A percentile compares a stretch with the other conserved stretches of the same genome.
Evolutionary conservation across 805 yeast genomes (phyloP).

Genomic region (Blastobotrys terrestris): DNA sequence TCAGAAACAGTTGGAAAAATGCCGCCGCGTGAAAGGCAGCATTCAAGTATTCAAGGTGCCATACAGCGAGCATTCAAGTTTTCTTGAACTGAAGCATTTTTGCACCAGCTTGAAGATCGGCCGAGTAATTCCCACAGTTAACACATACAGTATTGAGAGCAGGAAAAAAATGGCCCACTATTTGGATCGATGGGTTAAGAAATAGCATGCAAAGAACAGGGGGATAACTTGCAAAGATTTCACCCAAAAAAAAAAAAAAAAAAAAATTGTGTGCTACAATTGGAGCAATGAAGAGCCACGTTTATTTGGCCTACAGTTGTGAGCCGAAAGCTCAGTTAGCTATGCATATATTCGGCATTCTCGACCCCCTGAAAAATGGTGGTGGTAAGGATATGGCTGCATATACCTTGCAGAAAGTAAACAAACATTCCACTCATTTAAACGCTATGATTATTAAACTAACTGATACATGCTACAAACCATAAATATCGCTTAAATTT

Average conservation of each 20-base stretch:
- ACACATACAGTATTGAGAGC: conserved; percentile 9
- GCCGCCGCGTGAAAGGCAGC: conserved; percentile 26
- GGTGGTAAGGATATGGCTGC: too few relatives aligned
- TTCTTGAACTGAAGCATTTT: conserved; percentile 67
- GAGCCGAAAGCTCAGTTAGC: too few relatives aligned
- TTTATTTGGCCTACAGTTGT: too few relatives aligned
- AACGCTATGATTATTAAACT: too few relatives aligned
- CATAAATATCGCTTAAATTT: too few relatives aligned
- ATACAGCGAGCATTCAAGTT: conserved; percentile 92
- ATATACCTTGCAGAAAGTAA: too few relatives aligned
- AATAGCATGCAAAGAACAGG: not conserved
- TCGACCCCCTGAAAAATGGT: too few relatives aligned
- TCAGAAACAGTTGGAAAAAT: conserved; percentile 11
- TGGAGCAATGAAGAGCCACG: too few relatives aligned
- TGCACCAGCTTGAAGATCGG: conserved; percentile 45
- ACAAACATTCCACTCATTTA: too few relatives aligned
- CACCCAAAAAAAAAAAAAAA: not conserved
- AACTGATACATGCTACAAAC: too few relatives aligned
- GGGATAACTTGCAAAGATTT: not conserved
- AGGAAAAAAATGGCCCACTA: conserved; percentile 1
- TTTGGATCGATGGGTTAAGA: conserved; percentile 1
- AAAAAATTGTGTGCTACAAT: too few relatives aligned
- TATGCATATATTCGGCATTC: too few relatives aligned
- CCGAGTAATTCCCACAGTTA: conserved; percentile 73
- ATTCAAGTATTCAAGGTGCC: conserved; percentile 62